These are phyloP conservation scores for Gaertneriomyces semiglobifer DNA, from an alignment of 192 early-diverging fungal species.

Conservation along the genomic window DNA sequence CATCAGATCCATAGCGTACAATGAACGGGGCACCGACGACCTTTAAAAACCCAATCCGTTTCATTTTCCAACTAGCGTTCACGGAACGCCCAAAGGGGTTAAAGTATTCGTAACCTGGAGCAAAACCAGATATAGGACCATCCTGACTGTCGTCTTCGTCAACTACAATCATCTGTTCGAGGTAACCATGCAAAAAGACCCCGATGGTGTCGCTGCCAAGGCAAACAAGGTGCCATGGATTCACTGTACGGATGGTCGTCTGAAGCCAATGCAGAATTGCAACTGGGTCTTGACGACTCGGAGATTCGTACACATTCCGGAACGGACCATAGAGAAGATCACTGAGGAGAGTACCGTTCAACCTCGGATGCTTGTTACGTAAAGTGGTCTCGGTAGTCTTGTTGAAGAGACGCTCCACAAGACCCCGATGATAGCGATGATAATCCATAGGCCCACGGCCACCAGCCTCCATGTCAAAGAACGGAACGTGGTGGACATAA, in stretches of 20 bases:
- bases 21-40: background rate
- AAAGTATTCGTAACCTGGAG: no score
- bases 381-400: background rate
- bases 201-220: background rate
- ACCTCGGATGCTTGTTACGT: background rate
- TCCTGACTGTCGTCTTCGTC: no score
- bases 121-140: no score
- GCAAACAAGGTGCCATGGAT: background rate
- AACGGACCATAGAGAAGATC: background rate
- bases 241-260: background rate
- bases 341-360: background rate
- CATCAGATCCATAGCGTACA: background rate
- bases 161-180: background rate
- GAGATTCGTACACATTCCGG: background rate
- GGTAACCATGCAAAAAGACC: background rate
- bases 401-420: background rate
- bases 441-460: background rate
- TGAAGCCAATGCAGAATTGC: background rate
- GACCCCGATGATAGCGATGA: background rate
- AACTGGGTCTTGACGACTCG: background rate
- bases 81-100: no score
- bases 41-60: background rate
- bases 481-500: background rate
- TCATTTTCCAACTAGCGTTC: no score
- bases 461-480: background rate